A percentile compares a stretch with the other conserved stretches of the same genome.
These are phyloP conservation scores for Maudiozyma turicensis DNA, from an alignment of 805 yeast genomes.

Conservation along the genomic window DNA sequence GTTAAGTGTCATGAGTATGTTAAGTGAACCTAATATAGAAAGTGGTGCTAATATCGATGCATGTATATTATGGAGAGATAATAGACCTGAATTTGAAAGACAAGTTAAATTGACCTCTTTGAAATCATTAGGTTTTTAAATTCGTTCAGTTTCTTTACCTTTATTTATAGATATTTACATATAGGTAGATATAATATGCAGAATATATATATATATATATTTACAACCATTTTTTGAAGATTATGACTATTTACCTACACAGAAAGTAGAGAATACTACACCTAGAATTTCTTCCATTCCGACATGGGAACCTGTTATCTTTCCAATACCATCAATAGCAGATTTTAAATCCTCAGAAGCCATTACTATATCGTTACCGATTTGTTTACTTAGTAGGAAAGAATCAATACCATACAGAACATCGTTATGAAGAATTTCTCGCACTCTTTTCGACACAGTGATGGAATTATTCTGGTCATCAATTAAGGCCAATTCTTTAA, in stretches of 20 bases:
- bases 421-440: slow-evolving; percentile 65
- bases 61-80: slow-evolving; percentile 81
- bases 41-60: slow-evolving; percentile 87
- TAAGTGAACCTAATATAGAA: slow-evolving; percentile 93
- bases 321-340: slow-evolving; percentile 82
- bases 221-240: neutral
- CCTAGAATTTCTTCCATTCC: slow-evolving; percentile 88
- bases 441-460: slow-evolving; percentile 62
- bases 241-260: slow-evolving; percentile 71
- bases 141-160: neutral
- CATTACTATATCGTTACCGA: slow-evolving; percentile 58
- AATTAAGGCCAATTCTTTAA: slow-evolving; percentile 38
- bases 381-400: slow-evolving; percentile 39
- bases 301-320: slow-evolving; percentile 80
- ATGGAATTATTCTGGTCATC: slow-evolving; percentile 54
- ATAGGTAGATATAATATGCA: neutral
- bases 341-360: slow-evolving; percentile 68
- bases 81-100: slow-evolving; percentile 55
- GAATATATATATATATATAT: neutral
- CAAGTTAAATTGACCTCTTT: slow-evolving; percentile 61
- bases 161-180: neutral
- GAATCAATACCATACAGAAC: slow-evolving; percentile 67
- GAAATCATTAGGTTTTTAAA: slow-evolving; percentile 57
- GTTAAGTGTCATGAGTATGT: slow-evolving; percentile 87
- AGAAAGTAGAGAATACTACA: slow-evolving; percentile 82